Evolutionary conservation across 192 early-diverging fungal genomes (phyloP).

Genomic region (Coemansia furcata): DNA sequence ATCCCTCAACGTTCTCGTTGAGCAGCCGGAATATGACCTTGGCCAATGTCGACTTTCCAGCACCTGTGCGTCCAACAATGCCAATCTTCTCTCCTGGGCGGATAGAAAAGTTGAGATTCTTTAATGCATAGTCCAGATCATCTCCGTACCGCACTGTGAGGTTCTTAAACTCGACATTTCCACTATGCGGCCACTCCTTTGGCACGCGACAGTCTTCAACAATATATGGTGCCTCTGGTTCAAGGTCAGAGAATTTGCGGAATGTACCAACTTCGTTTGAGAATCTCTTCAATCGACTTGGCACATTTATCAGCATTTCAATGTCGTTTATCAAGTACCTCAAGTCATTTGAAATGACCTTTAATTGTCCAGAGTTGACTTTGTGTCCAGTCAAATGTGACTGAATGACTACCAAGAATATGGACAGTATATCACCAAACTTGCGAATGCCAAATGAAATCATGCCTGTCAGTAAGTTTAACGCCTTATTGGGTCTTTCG

Average conservation of each 20-base stretch:
- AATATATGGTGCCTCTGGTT: too few species aligned
- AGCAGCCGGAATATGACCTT: too few species aligned
- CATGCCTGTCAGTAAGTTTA: conserved; percentile 57
- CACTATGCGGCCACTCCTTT: too few species aligned
- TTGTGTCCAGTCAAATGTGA: not conserved
- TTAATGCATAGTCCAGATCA: too few species aligned
- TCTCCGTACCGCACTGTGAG: too few species aligned
- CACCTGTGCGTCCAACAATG: too few species aligned
- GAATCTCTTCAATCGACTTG: not conserved
- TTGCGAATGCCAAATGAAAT: conserved; percentile 50
- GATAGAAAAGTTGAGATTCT: too few species aligned
- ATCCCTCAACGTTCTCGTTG: too few species aligned
- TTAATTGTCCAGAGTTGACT: not conserved
- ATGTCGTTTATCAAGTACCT: not conserved
- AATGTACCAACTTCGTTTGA: conserved; percentile 50
- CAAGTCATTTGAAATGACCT: not conserved
- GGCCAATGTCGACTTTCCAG: too few species aligned
- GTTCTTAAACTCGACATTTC: too few species aligned
- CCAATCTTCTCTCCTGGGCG: too few species aligned
- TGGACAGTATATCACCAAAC: conserved; percentile 21
- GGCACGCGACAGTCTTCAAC: too few species aligned
- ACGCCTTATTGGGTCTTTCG: conserved; percentile 51
- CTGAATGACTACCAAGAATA: conserved; percentile 11
- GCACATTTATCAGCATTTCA: not conserved
- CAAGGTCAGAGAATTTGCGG: conserved; percentile 37